Conservation (phyloP, 176 grass and related monocot species). For the Lolium multiflorum region DNA sequence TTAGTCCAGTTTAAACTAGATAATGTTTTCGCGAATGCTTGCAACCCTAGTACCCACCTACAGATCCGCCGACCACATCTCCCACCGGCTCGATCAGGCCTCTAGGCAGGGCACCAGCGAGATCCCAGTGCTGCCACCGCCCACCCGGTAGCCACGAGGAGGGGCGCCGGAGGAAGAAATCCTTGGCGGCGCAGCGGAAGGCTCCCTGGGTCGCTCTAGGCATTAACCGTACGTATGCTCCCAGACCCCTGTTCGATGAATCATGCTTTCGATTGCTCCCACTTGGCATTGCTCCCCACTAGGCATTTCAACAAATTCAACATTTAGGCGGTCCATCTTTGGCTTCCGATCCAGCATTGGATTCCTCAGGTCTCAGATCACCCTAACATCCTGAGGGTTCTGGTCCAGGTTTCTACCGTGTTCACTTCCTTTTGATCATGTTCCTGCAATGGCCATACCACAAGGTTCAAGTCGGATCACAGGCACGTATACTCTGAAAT, state of each 20-base stretch:
- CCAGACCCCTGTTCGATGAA: neutral
- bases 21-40: too few relatives aligned
- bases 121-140: too few relatives aligned
- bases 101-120: too few relatives aligned
- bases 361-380: constrained; percentile 36
- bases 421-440: constrained; percentile 37
- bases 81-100: too few relatives aligned
- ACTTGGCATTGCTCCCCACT: too few relatives aligned
- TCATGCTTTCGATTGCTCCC: neutral
- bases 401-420: constrained; percentile 15
- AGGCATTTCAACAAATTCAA: neutral
- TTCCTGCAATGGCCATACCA: constrained; percentile 1
- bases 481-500: neutral
- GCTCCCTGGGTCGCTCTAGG: neutral
- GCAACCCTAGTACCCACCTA: too few relatives aligned
- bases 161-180: too few relatives aligned
- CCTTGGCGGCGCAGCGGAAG: too few relatives aligned
- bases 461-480: constrained; percentile 11
- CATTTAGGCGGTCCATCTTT: constrained; percentile 27
- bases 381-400: constrained; percentile 20
- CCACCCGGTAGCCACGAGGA: too few relatives aligned
- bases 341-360: constrained; percentile 20
- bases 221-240: neutral
- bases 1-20: too few relatives aligned
- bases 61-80: too few relatives aligned